These are phyloP conservation scores for Kodamaea jinghongensis DNA, from an alignment of 805 yeast genomes.

Conservation along the genomic window DNA sequence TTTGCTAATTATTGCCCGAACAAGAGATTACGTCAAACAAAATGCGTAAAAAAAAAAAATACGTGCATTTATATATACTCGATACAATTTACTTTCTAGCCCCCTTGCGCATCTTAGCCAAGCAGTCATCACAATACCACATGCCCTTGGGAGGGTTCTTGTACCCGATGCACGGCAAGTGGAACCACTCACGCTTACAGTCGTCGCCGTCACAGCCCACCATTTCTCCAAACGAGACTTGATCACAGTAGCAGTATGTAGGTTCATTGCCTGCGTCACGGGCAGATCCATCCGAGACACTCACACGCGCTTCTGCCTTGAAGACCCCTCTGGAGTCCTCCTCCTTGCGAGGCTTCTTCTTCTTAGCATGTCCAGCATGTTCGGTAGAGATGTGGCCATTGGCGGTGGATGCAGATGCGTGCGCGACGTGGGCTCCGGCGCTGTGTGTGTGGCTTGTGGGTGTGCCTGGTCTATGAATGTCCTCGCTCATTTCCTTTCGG, in stretches of 20 bases:
- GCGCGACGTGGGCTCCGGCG: neutral
- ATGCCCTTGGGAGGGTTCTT: conserved; percentile 73
- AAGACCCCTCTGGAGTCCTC: conserved; percentile 10
- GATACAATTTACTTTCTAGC: neutral
- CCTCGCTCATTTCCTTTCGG: conserved; percentile 13
- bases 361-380: conserved; percentile 10
- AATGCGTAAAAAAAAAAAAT: neutral
- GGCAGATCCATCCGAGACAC: conserved; percentile 5
- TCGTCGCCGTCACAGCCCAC: conserved; percentile 96
- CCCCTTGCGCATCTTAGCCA: conserved; percentile 30
- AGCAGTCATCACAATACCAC: conserved; percentile 47
- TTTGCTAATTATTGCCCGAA: too few relatives aligned
- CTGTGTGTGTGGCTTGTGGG: neutral
- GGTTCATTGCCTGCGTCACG: conserved; percentile 51
- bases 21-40: neutral
- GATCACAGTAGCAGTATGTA: conserved; percentile 92
- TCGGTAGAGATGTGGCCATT: neutral
- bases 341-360: conserved; percentile 17
- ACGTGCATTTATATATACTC: neutral
- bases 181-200: conserved; percentile 95
- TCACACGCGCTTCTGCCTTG: conserved; percentile 9
- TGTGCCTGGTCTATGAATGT: conserved; percentile 8
- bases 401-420: neutral
- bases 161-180: conserved; percentile 87
- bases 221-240: conserved; percentile 97